Conservation (phyloP, 2,329 filamentous ascomycete genomes). For the Blumeria hordei region DNA sequence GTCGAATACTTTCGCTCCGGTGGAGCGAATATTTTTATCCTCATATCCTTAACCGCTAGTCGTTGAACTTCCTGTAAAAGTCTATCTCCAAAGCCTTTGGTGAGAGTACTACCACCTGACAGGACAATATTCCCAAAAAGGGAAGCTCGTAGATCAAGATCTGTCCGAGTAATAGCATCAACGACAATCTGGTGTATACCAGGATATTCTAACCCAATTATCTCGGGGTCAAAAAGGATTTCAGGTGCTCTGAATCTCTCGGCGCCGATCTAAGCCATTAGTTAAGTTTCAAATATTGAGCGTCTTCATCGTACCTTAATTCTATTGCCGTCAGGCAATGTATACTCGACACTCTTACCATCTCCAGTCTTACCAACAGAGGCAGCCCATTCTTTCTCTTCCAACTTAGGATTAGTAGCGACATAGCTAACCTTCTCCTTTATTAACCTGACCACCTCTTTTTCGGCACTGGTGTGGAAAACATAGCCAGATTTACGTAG, state of each 20-base stretch:
- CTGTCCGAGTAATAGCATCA: slow-evolving; percentile 81
- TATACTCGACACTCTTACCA: slow-evolving; percentile 64
- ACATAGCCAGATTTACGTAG: slow-evolving; percentile 81
- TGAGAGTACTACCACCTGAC: slow-evolving; percentile 85
- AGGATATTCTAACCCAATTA: slow-evolving; percentile 90
- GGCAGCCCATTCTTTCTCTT: slow-evolving; percentile 88
- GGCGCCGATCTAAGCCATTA: slow-evolving; percentile 43
- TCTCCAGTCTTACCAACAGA: slow-evolving; percentile 41
- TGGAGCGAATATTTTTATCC: slow-evolving; percentile 96
- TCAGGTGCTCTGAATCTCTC: slow-evolving; percentile 92
- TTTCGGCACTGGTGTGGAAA: slow-evolving; percentile 95
- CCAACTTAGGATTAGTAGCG: slow-evolving; percentile 67
- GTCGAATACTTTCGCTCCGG: slow-evolving; percentile 96
- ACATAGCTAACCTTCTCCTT: slow-evolving; percentile 92
- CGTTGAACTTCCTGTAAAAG: slow-evolving; percentile 78
- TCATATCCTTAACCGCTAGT: slow-evolving; percentile 93
- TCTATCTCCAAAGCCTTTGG: slow-evolving; percentile 87
- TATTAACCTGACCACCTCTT: slow-evolving; percentile 92
- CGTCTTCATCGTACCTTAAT: slow-evolving; percentile 40
- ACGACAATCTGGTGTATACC: slow-evolving; percentile 96
- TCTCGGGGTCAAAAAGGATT: slow-evolving; percentile 91
- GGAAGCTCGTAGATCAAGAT: slow-evolving; percentile 82
- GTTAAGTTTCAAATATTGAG: not conserved
- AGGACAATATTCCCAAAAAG: slow-evolving; percentile 94
- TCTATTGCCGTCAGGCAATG: slow-evolving; percentile 76